Evolutionary conservation across 2,329 filamentous ascomycete species (phyloP).

Genomic region (Phialophora expanda): DNA sequence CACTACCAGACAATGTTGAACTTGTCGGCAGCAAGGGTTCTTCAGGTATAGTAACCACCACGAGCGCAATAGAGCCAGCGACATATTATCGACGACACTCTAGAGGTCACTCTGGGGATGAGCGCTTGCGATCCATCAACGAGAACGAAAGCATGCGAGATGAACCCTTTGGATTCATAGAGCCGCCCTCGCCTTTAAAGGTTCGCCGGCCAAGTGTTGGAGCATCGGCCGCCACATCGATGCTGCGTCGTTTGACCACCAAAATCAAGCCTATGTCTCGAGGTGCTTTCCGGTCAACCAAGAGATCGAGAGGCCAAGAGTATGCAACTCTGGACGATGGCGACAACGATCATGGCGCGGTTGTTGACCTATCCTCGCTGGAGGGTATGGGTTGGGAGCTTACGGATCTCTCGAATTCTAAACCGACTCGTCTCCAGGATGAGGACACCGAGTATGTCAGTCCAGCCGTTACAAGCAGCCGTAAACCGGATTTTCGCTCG

Average conservation of each 20-base stretch:
- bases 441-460: conserved; percentile 32
- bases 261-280: conserved; percentile 30
- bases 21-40: conserved; percentile 20
- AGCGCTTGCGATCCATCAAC: conserved; percentile 27
- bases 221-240: conserved; percentile 29
- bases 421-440: conserved; percentile 13
- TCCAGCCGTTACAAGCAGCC: background rate
- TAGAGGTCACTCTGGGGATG: conserved; percentile 28
- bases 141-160: conserved; percentile 26
- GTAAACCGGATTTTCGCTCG: conserved; percentile 33
- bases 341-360: conserved; percentile 21
- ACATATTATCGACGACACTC: conserved; percentile 30
- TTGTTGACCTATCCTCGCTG: conserved; percentile 39
- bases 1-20: conserved; percentile 25
- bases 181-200: conserved; percentile 27
- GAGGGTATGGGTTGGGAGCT: conserved; percentile 39
- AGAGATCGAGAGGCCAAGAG: conserved; percentile 30
- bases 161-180: conserved; percentile 21
- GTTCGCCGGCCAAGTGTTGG: conserved; percentile 17
- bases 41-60: conserved; percentile 11
- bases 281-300: conserved; percentile 28
- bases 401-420: conserved; percentile 32
- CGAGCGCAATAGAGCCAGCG: conserved; percentile 22
- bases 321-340: conserved; percentile 37
- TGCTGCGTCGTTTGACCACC: conserved; percentile 37